Base-by-base conservation (phyloP, 352 stramenopile species). In the Pythium phragmitis region DNA sequence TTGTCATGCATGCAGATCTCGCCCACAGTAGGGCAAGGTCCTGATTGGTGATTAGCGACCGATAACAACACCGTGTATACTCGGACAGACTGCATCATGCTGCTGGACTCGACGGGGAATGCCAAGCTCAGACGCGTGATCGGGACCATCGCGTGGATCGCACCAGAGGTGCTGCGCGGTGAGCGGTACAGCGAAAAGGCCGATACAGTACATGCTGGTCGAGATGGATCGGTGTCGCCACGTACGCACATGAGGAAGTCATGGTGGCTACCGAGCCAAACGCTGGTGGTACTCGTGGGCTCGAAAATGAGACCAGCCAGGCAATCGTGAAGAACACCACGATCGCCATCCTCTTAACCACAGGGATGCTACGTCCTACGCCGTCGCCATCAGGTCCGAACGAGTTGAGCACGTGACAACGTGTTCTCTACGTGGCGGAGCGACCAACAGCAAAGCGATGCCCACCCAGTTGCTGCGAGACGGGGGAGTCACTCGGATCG, bases 181-280 rank as follows among this genome's bases (percentile, higher is more conserved):
- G 50, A 69, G 8, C 63, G 64, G 30, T 75, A 72, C 60, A 66
- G 47, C 11, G 64, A 70, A 47, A 69, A 72, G 54, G 68, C 68
- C 7, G 68, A 72, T 37, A 72, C 72, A 13, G n/a, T n/a, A n/a
- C n/a, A n/a, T n/a, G n/a, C n/a, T n/a, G n/a, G n/a, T n/a, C n/a
- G n/a, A n/a, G n/a, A n/a, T n/a, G n/a, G n/a, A n/a, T n/a, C n/a
- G n/a, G n/a, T n/a, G n/a, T n/a, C n/a, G n/a, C n/a, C n/a, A n/a
- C n/a, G 26, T 69, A 69, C 47, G 34, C 33, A 36, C 4, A 47
- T 8, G 33, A 58, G 5, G 4, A 21, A 1, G 51, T 34, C 0
- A 21, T 60, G 11, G 7, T 2, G 28, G 0, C 21, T 21, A 21
- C 21, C 21, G 0, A 30, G 4, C 26, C 26, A 30, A 30, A 30